Conservation (phyloP, 1,284 basidiomycete species). For the Heimioporus punctisporus region DNA sequence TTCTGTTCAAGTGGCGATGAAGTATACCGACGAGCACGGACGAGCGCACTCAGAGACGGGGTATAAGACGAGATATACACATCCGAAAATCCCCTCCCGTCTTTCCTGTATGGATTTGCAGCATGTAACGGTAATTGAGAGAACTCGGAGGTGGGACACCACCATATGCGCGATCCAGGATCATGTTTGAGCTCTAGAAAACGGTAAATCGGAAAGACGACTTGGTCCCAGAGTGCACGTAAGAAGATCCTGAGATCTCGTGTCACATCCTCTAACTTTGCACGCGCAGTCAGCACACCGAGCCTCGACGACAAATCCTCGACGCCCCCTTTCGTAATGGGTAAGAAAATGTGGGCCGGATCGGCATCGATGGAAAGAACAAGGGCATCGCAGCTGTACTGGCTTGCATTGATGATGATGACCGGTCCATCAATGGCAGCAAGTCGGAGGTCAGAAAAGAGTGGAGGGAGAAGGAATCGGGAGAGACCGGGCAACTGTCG, state of each 20-base stretch:
- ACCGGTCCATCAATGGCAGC: background rate
- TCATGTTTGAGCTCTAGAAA: too few species aligned
- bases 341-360: background rate
- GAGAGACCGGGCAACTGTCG: background rate
- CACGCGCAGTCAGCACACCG: too few species aligned
- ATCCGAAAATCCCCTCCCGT: background rate
- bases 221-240: too few species aligned
- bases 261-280: background rate
- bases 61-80: background rate
- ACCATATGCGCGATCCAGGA: background rate
- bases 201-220: too few species aligned
- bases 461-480: background rate
- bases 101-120: background rate
- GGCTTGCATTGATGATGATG: background rate
- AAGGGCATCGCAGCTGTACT: background rate
- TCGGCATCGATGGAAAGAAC: background rate
- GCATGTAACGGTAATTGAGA: background rate
- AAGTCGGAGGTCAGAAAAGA: background rate
- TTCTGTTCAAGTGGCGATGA: background rate
- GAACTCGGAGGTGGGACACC: background rate
- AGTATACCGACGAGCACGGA: background rate
- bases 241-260: background rate
- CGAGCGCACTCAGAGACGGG: background rate
- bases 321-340: too few species aligned
- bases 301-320: too few species aligned